These are phyloP conservation scores for Nicotiana otophora DNA, from an alignment of 257 asterid species.

Conservation along the genomic window DNA sequence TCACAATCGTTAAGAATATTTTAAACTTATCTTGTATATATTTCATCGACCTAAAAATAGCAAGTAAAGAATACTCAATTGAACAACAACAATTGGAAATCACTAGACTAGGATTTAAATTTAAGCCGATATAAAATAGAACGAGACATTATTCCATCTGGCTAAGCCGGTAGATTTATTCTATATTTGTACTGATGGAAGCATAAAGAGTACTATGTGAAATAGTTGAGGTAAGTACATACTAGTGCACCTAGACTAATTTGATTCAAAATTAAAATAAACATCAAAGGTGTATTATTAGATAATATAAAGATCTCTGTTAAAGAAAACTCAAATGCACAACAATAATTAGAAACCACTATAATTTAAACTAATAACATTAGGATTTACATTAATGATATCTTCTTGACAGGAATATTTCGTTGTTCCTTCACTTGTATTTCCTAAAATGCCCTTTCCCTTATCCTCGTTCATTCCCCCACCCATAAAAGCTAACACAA, in stretches of 20 bases:
- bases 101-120: not conserved
- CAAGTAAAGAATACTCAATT: not conserved
- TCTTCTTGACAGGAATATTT: slow-evolving; percentile 1
- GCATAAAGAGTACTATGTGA: too few relatives aligned
- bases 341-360: not conserved
- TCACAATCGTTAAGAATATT: not conserved
- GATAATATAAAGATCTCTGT: not conserved
- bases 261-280: too few relatives aligned
- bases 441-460: not conserved
- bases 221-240: too few relatives aligned
- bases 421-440: not conserved
- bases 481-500: not conserved
- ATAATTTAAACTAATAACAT: not conserved
- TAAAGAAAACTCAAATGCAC: too few relatives aligned
- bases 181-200: too few relatives aligned
- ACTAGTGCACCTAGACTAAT: too few relatives aligned
- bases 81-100: not conserved
- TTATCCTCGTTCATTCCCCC: not conserved
- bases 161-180: too few relatives aligned
- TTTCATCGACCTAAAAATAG: not conserved
- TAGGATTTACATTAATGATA: not conserved
- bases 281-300: too few relatives aligned
- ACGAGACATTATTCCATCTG: too few relatives aligned
- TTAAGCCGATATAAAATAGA: too few relatives aligned
- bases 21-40: not conserved